These are phyloP conservation scores for Geranium rotundifolium DNA, from an alignment of 345 rosid species.

Conservation along the genomic window DNA sequence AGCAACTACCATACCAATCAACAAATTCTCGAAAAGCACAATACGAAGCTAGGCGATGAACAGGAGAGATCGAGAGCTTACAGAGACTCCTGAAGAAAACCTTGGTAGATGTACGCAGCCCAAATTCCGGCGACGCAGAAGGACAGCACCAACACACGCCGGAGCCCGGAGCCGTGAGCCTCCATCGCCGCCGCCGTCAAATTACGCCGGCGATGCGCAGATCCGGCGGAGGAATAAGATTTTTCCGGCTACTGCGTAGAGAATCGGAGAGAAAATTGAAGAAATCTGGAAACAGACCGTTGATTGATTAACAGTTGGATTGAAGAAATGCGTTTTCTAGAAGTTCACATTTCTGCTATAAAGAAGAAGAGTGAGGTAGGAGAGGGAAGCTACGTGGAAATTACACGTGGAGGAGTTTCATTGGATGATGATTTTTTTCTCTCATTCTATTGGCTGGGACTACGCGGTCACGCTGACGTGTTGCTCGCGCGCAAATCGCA, in stretches of 20 bases:
- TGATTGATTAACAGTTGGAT: neutral
- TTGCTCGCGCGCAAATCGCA: no score
- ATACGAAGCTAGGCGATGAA: no score
- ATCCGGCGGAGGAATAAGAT: neutral
- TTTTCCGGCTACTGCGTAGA: neutral
- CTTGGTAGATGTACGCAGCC: slow-evolving; percentile 95
- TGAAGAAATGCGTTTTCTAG: neutral
- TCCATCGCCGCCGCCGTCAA: slow-evolving; percentile 34
- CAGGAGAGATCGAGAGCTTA: slow-evolving; percentile 20
- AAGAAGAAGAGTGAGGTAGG: neutral
- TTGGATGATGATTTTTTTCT: slow-evolving; percentile 19
- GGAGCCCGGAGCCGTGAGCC: slow-evolving; percentile 60
- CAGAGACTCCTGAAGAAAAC: slow-evolving; percentile 90
- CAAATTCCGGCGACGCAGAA: slow-evolving; percentile 95
- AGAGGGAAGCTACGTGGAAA: slow-evolving; percentile 37
- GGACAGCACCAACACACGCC: slow-evolving; percentile 50
- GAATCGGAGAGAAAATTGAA: neutral
- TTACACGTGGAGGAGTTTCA: slow-evolving; percentile 34
- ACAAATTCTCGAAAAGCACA: no score
- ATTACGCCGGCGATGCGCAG: neutral
- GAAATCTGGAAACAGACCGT: neutral
- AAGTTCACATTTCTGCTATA: neutral
- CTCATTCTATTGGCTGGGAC: slow-evolving; percentile 32
- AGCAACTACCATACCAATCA: no score
- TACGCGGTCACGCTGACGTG: slow-evolving; percentile 10